phyloP scores from a whole-genome alignment of 2,329 filamentous ascomycete genomes.

The Fusarium agapanthi region DNA sequence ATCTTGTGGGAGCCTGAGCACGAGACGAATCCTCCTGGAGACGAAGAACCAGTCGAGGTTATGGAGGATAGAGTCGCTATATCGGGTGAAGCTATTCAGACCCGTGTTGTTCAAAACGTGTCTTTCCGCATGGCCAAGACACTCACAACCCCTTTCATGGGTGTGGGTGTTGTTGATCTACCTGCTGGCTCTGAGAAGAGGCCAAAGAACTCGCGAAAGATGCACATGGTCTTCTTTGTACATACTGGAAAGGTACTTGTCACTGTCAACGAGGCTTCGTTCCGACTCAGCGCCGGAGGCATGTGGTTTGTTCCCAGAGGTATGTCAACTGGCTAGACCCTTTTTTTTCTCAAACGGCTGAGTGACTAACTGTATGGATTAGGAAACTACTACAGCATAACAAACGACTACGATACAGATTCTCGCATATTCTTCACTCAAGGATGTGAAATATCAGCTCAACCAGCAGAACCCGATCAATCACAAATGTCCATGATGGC shows the following conservation, averaged over 20 bases:
- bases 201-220: conserved; percentile 90
- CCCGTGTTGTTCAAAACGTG: conserved; percentile 67
- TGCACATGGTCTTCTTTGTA: conserved; percentile 98
- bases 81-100: conserved; percentile 63
- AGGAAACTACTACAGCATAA: conserved; percentile 96
- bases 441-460: conserved; percentile 69
- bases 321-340: conserved; percentile 56
- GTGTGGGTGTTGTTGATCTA: conserved; percentile 88
- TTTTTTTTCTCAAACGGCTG: not conserved
- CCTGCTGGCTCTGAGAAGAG: conserved; percentile 85
- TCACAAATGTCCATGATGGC: conserved; percentile 35
- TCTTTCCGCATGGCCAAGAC: conserved; percentile 92
- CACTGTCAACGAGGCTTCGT: conserved; percentile 76
- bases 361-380: conserved; percentile 2
- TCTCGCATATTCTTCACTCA: conserved; percentile 93
- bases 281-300: conserved; percentile 86
- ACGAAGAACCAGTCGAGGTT: conserved; percentile 64
- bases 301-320: conserved; percentile 96
- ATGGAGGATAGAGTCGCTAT: conserved; percentile 66
- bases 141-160: conserved; percentile 84
- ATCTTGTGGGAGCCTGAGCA: conserved; percentile 69
- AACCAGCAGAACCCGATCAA: conserved; percentile 36
- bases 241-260: conserved; percentile 84
- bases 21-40: conserved; percentile 61
- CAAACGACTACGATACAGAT: conserved; percentile 76